A percentile compares a stretch with the other conserved stretches of the same genome.
phyloP scores from a whole-genome alignment of 805 yeast genomes.

The Saccharomyces eubayanus region DNA sequence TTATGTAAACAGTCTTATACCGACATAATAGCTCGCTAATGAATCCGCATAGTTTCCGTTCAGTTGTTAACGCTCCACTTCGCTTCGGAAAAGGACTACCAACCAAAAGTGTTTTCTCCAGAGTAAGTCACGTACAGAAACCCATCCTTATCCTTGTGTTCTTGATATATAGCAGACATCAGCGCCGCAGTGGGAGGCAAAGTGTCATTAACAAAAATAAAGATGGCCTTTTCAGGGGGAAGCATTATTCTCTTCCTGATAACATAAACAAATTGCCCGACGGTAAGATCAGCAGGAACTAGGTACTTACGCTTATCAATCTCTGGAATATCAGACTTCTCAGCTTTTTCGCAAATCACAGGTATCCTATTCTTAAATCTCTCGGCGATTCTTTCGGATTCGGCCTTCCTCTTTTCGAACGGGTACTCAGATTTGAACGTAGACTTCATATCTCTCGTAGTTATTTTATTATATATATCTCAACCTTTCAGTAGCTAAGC shows the following conservation, averaged over 20 bases:
- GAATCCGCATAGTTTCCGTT: not conserved
- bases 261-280: slow-evolving; percentile 96
- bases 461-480: not conserved
- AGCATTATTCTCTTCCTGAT: slow-evolving; percentile 92
- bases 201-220: slow-evolving; percentile 92
- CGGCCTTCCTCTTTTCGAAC: slow-evolving; percentile 91
- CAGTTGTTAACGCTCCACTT: not conserved
- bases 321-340: slow-evolving; percentile 89
- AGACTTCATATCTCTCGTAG: slow-evolving; percentile 22
- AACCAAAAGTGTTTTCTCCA: slow-evolving; percentile 95
- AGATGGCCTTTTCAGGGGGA: slow-evolving; percentile 96
- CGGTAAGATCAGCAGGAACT: slow-evolving; percentile 92
- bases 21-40: not conserved
- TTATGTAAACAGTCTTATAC: not conserved
- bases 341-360: slow-evolving; percentile 93
- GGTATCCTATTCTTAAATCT: slow-evolving; percentile 91
- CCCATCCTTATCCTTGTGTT: slow-evolving; percentile 96
- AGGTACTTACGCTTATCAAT: slow-evolving; percentile 95
- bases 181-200: slow-evolving; percentile 97
- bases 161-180: slow-evolving; percentile 90
- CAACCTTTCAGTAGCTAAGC: not conserved
- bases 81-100: not conserved
- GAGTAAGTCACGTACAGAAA: slow-evolving; percentile 91
- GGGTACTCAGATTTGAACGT: slow-evolving; percentile 60
- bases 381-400: slow-evolving; percentile 81